Base-by-base conservation (phyloP, 441 rosid genomes). In the Arabidopsis lyrata region DNA sequence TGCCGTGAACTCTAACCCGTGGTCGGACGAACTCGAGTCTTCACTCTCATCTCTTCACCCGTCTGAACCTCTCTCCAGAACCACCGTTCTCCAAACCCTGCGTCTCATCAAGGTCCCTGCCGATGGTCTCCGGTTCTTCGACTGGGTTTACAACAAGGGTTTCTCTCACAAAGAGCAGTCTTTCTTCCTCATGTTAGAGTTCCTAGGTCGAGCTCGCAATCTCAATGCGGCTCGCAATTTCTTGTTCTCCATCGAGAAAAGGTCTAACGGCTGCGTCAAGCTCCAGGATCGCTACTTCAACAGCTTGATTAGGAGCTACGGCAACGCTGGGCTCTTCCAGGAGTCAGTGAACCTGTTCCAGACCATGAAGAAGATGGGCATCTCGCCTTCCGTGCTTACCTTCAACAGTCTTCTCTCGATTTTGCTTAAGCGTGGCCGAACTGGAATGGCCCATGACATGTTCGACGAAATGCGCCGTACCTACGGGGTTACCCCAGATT, bases 391-490 rank as follows among this genome's bases (percentile, higher is more conserved):
- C 7, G 85, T 66, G 2, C 63, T 90, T 38, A 90, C 95, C 0
- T 93, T 93, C 70, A 90, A 90, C 81, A 81, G 78, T 68, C 86
- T 90, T 35, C 81, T 93, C 59, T 42, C 81, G 2, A 63, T 89
- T 49, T 66, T 93, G 82, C 88, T 93, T 11, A 85, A 84, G 60
- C 82, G 97, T 29, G 97, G 98, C n/a, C 78, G 83, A 63, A 85
- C 93, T 63, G 88, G 81, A 71, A 83, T 89, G 93, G 93, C 84
- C 8, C 80, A 70, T 75, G 82, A 79, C 15, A 1, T 90, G 87
- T 93, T 89, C 56, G 92, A 84, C 67, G 93, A 93, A 79, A 90
- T 93, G 98, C 90, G 83, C 49, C 75, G 70, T 3, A 87, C 92
- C 0, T 87, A 83, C 75, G 95, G 91, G 3, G 93, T 90, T 32